Conservation (phyloP, 768 basidiomycete genomes). For the Hirschioporus abietinus region DNA sequence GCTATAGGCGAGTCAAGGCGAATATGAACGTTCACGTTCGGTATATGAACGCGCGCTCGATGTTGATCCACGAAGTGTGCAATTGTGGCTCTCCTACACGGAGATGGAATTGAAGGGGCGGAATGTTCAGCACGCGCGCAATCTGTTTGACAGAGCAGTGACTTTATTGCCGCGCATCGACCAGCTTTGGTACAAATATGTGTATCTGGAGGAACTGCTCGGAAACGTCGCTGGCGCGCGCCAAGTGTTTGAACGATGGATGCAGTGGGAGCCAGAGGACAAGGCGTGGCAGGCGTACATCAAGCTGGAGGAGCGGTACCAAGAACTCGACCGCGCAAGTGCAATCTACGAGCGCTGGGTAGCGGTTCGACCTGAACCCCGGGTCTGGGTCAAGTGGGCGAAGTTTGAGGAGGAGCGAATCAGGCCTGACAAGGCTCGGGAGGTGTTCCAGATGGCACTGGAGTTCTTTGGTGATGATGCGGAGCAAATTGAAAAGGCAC, state of each 20-base stretch:
- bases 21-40: slow-evolving; percentile 90
- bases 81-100: slow-evolving; percentile 91
- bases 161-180: slow-evolving; percentile 95
- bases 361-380: slow-evolving; percentile 59
- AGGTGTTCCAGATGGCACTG: slow-evolving; percentile 88
- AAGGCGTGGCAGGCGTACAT: slow-evolving; percentile 99
- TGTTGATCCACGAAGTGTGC: slow-evolving; percentile 84
- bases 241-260: slow-evolving; percentile 98
- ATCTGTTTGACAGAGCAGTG: slow-evolving; percentile 95
- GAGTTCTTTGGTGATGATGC: slow-evolving; percentile 87
- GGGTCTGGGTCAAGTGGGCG: slow-evolving; percentile 63
- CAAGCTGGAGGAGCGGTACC: slow-evolving; percentile 93
- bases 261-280: slow-evolving; percentile 99
- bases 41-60: slow-evolving; percentile 97
- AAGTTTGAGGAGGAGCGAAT: slow-evolving; percentile 60
- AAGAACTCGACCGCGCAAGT: slow-evolving; percentile 88
- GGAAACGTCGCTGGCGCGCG: slow-evolving; percentile 95
- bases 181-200: slow-evolving; percentile 99
- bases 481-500: slow-evolving; percentile 83
- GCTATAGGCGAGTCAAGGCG: slow-evolving; percentile 83
- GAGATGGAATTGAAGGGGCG: slow-evolving; percentile 98
- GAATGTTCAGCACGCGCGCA: slow-evolving; percentile 95
- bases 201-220: slow-evolving; percentile 95
- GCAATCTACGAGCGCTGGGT: slow-evolving; percentile 91
- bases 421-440: slow-evolving; percentile 65